Conservation (phyloP, 1,139 yeast genomes). For the Lodderomyces metapsilosis region DNA sequence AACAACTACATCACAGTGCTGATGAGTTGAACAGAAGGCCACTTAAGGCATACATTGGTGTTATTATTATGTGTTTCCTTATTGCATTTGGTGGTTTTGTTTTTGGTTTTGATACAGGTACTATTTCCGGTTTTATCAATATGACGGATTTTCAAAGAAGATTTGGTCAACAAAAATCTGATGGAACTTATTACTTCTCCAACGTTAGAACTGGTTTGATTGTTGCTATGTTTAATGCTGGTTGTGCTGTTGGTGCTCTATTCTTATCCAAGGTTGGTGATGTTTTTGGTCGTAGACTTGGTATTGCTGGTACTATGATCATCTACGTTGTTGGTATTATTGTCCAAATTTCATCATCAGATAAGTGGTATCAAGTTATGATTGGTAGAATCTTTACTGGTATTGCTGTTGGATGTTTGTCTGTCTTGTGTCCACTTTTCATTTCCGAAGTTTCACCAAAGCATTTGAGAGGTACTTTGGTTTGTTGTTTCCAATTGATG, state of each 20-base stretch:
- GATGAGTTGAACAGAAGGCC: constrained; percentile 10
- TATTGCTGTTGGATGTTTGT: constrained; percentile 65
- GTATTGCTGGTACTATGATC: constrained; percentile 43
- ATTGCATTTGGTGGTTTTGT: constrained; percentile 67
- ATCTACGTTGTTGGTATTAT: constrained; percentile 51
- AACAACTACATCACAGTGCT: constrained; percentile 3
- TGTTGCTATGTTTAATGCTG: constrained; percentile 64
- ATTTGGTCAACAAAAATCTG: constrained; percentile 42
- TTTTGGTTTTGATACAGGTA: constrained; percentile 76
- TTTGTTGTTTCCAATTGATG: constrained; percentile 65
- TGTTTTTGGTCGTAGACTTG: constrained; percentile 50
- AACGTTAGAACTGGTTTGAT: constrained; percentile 53
- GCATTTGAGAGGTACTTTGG: constrained; percentile 68
- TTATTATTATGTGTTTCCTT: constrained; percentile 28
- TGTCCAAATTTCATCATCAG: constrained; percentile 40
- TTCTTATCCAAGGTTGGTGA: constrained; percentile 56
- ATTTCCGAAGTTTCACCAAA: constrained; percentile 73
- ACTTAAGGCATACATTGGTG: constrained; percentile 9
- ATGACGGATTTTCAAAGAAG: constrained; percentile 49
- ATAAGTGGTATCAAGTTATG: constrained; percentile 51
- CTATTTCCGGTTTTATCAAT: constrained; percentile 66
- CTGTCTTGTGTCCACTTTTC: constrained; percentile 66
- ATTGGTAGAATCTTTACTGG: constrained; percentile 70
- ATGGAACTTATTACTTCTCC: constrained; percentile 35
- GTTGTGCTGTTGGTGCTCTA: constrained; percentile 73